Evolutionary conservation across 148 eudicot genomes (phyloP), one percentile per base, ranked within the genome.

Genomic region (Gaultheria prostrata): DNA sequence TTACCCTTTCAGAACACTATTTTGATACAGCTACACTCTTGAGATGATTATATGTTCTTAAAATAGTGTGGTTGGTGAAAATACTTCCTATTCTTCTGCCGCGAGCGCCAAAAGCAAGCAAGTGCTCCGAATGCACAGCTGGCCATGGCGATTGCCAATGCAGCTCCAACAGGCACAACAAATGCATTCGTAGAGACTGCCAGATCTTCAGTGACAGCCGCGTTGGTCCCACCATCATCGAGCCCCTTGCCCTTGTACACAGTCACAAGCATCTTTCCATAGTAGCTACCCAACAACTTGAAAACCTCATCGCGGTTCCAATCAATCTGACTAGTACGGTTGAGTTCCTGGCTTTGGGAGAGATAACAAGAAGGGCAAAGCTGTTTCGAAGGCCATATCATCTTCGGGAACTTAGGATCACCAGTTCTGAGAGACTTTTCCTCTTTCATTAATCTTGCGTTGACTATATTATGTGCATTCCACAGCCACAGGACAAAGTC

Each of bases 81-180:
- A 89, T 97, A 94, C 99, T 94, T 97, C 82, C 97, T 92, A 85
- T 89, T 94, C 98, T 97, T 97, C 83, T 97, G 99, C 78, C 54
- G 94, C 33, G 95, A 93, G n/a, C 98, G 97, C 99, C 99, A 97
- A 82, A 85, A 93, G 89, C 99, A 97, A 56, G 98, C 97, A n/a
- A 97, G 94, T 14, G 94, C 99, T 76, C 94, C 99, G 81, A 97
- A 97, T 70, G 92, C 94, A 86, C 95, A 93, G 93, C 98, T 93
- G 17, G 99, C 99, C 17, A 93, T 85, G 59, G 96, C 97, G 35
- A 97, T 95, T 10, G 95, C 99, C 86, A 92, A 59, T 57, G 97
- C 99, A 67, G 99, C 98, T 56, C 98, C 99, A 18, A 93, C 56
- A 26, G 98, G 98, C 76, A 97, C 99, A 5, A 88, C 92, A 17